Percentiles rank a stretch among this genome's conserved stretches.
Evolutionary conservation across 2,329 filamentous ascomycete species (phyloP).

Genomic region (Hypoxylon sp.): DNA sequence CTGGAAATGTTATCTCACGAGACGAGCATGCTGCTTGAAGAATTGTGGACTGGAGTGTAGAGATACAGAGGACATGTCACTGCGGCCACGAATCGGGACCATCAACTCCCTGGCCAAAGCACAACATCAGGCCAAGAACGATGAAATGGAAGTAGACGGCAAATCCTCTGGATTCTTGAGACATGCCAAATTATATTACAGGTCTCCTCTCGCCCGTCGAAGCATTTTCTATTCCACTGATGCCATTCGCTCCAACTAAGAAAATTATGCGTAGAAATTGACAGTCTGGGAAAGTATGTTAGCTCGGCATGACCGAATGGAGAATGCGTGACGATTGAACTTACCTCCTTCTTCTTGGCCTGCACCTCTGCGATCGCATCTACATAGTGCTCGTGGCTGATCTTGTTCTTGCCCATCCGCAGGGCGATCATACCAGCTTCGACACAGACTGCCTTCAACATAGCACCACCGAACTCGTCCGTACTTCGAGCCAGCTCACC

Average conservation of each 20-base stretch:
- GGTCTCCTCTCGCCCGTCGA: constrained; percentile 44
- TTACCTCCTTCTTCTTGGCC: constrained; percentile 91
- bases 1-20: background rate
- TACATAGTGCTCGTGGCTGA: constrained; percentile 98
- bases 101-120: no score
- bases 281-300: constrained; percentile 63
- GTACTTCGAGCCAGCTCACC: constrained; percentile 94
- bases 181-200: constrained; percentile 49
- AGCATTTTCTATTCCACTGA: constrained; percentile 43
- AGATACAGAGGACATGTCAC: background rate
- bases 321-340: constrained; percentile 51
- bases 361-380: constrained; percentile 98
- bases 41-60: background rate
- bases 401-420: constrained; percentile 94
- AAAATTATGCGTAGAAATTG: constrained; percentile 62
- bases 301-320: constrained; percentile 40
- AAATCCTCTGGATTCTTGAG: constrained; percentile 26
- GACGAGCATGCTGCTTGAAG: background rate
- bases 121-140: background rate
- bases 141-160: constrained; percentile 4
- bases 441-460: constrained; percentile 98
- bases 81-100: background rate
- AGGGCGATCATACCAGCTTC: constrained; percentile 99
- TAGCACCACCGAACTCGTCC: constrained; percentile 97
- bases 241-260: constrained; percentile 27